Percentiles rank a stretch among this genome's conserved stretches.
These are phyloP conservation scores for Cicer pinnatifidum DNA, from an alignment of 306 rosid genomes.

Conservation along the genomic window DNA sequence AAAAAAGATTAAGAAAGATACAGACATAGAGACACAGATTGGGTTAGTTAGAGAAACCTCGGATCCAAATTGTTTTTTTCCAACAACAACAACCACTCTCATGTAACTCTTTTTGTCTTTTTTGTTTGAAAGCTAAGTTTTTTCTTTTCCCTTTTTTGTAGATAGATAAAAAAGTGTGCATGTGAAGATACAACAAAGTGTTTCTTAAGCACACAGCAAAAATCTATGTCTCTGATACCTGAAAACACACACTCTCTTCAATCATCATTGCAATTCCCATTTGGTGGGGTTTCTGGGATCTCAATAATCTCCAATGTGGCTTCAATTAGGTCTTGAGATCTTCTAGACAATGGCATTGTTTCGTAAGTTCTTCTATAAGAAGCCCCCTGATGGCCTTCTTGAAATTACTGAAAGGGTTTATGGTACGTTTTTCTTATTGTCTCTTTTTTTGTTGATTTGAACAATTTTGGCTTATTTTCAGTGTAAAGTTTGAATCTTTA, in stretches of 20 bases:
- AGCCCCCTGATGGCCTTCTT: constrained; percentile 95
- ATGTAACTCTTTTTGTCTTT: constrained; percentile 40
- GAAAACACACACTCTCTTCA: constrained; percentile 59
- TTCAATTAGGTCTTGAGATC: constrained; percentile 58
- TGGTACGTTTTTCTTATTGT: constrained; percentile 61
- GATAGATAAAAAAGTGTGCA: constrained; percentile 53
- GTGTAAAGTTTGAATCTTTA: constrained; percentile 36
- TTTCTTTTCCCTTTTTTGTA: constrained; percentile 12
- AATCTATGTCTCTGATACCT: constrained; percentile 65
- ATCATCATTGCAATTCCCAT: constrained; percentile 46
- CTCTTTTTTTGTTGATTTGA: constrained; percentile 38
- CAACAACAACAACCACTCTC: constrained; percentile 35
- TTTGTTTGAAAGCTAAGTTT: constrained; percentile 90
- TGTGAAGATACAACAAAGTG: constrained; percentile 58
- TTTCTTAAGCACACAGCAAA: constrained; percentile 79
- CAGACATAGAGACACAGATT: constrained; percentile 46
- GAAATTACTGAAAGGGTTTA: constrained; percentile 96
- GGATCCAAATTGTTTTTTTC: constrained; percentile 49
- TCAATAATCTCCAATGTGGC: constrained; percentile 51
- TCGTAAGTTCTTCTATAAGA: constrained; percentile 87
- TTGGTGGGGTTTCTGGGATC: constrained; percentile 53
- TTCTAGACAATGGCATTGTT: constrained; percentile 82
- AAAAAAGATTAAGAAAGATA: constrained; percentile 18
- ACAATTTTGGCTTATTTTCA: constrained; percentile 38
- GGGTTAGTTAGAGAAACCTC: constrained; percentile 61